These are phyloP conservation scores for Asparagopsis taxiformis DNA, from an alignment of 31 red algal species.

Conservation along the genomic window DNA sequence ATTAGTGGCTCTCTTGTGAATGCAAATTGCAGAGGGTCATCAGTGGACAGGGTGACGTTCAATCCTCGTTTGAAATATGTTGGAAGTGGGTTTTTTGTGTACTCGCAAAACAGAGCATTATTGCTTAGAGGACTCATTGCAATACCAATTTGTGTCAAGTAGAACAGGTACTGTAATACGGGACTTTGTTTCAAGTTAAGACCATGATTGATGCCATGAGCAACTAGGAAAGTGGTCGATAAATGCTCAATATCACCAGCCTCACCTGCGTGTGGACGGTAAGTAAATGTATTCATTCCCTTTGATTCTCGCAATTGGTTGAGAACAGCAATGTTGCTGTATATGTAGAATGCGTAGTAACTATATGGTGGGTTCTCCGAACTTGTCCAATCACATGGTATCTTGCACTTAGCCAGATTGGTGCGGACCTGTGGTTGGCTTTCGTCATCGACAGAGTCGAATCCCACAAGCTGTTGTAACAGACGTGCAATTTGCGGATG, in stretches of 20 bases:
- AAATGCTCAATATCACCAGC: constrained; percentile 93
- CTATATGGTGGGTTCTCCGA: constrained; percentile 81
- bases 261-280: constrained; percentile 96
- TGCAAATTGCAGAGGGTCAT: constrained; percentile 94
- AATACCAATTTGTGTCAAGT: constrained; percentile 89
- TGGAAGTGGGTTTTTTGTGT: constrained; percentile 78
- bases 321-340: constrained; percentile 83
- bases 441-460: constrained; percentile 98
- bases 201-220: constrained; percentile 97
- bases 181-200: constrained; percentile 78
- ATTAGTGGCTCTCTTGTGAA: constrained; percentile 94
- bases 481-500: constrained; percentile 72
- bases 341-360: constrained; percentile 93
- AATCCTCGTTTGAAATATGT: constrained; percentile 79
- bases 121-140: constrained; percentile 96
- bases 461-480: constrained; percentile 95
- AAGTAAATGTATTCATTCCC: constrained; percentile 84
- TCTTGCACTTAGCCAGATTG: constrained; percentile 36
- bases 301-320: constrained; percentile 87
- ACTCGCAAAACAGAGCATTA: constrained; percentile 93
- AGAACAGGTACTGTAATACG: constrained; percentile 94
- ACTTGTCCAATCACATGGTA: constrained; percentile 66
- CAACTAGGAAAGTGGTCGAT: constrained; percentile 82
- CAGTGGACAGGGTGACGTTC: constrained; percentile 90
- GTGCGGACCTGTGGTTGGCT: constrained; percentile 66